phyloP scores from a whole-genome alignment of 75 land plant genomes.

The Azolla pinnata region DNA sequence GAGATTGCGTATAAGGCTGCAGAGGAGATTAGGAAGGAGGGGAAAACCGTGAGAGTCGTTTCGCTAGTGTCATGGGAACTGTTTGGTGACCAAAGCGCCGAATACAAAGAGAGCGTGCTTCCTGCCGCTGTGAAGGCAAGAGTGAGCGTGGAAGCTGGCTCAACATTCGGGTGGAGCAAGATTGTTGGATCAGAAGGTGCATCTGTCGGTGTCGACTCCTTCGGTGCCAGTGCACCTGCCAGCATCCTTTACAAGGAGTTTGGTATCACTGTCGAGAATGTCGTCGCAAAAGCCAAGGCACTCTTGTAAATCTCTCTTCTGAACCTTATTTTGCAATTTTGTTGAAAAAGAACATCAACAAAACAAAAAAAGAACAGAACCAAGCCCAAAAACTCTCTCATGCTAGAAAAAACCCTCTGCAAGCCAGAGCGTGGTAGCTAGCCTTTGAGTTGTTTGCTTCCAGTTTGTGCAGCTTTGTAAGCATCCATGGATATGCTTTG shows the following conservation, averaged over 20 bases:
- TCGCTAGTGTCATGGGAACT: conserved; percentile 51
- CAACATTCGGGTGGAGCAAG: conserved; percentile 76
- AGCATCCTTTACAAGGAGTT: conserved; percentile 58
- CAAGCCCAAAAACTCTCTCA: too few relatives aligned
- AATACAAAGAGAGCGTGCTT: conserved; percentile 69
- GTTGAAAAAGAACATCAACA: too few relatives aligned
- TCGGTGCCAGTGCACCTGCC: conserved; percentile 77
- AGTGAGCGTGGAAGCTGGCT: conserved; percentile 65
- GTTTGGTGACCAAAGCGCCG: conserved; percentile 51
- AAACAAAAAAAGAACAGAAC: too few relatives aligned
- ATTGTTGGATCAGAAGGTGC: conserved; percentile 47
- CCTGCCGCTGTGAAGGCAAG: conserved; percentile 46
- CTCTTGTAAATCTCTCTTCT: conserved; percentile 8
- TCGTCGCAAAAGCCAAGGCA: conserved; percentile 39
- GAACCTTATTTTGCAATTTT: neutral
- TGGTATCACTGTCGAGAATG: conserved; percentile 56
- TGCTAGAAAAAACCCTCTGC: too few relatives aligned
- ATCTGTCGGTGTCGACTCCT: conserved; percentile 59
- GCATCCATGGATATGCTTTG: too few relatives aligned
- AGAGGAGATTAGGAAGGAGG: conserved; percentile 46
- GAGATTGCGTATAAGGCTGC: conserved; percentile 65
- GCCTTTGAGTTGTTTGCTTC: too few relatives aligned
- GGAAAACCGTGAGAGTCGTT: conserved; percentile 63
- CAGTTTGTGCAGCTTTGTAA: too few relatives aligned
- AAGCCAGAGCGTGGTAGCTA: too few relatives aligned